Evolutionary conservation across 495 filamentous ascomycete species (phyloP).

Genomic region (Tuber borchii): DNA sequence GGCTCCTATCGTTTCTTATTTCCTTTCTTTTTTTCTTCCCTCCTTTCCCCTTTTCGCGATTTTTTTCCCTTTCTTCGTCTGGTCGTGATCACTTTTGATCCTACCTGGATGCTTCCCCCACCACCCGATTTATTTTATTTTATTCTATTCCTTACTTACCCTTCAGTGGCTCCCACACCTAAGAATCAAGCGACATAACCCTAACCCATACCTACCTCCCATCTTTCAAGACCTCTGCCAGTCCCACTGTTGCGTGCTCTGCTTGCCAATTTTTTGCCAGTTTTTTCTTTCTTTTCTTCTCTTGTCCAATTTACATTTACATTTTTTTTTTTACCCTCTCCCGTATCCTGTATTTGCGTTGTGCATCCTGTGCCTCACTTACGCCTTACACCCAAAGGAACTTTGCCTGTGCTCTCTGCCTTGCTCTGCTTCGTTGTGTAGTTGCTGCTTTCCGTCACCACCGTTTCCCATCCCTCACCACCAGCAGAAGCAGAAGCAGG

Average conservation of each 20-base stretch:
- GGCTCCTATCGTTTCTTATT: slow-evolving; percentile 10
- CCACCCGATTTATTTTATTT: slow-evolving; percentile 36
- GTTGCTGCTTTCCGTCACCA: neutral
- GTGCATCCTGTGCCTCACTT: slow-evolving; percentile 22
- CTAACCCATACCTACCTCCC: slow-evolving; percentile 36
- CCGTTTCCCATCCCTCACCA: neutral
- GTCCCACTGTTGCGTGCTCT: slow-evolving; percentile 33
- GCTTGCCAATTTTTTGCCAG: slow-evolving; percentile 30
- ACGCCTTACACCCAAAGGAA: neutral
- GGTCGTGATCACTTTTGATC: slow-evolving; percentile 29
- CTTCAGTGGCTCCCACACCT: slow-evolving; percentile 28
- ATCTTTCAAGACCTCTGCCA: slow-evolving; percentile 36
- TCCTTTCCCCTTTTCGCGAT: slow-evolving; percentile 11
- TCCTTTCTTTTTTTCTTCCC: slow-evolving; percentile 15
- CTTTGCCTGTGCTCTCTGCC: neutral
- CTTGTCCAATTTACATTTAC: slow-evolving; percentile 18
- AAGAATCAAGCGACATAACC: slow-evolving; percentile 16
- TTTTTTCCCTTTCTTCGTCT: slow-evolving; percentile 11
- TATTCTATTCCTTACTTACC: neutral
- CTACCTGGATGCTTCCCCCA: slow-evolving; percentile 23
- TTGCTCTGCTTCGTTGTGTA: slow-evolving; percentile 5
- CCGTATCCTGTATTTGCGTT: slow-evolving; percentile 33
- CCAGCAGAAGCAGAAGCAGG: neutral
- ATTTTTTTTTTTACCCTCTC: slow-evolving; percentile 16
- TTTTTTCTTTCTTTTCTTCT: slow-evolving; percentile 2